Base-by-base conservation (phyloP, 2,329 filamentous ascomycete species). In the Trichoderma harzianum region DNA sequence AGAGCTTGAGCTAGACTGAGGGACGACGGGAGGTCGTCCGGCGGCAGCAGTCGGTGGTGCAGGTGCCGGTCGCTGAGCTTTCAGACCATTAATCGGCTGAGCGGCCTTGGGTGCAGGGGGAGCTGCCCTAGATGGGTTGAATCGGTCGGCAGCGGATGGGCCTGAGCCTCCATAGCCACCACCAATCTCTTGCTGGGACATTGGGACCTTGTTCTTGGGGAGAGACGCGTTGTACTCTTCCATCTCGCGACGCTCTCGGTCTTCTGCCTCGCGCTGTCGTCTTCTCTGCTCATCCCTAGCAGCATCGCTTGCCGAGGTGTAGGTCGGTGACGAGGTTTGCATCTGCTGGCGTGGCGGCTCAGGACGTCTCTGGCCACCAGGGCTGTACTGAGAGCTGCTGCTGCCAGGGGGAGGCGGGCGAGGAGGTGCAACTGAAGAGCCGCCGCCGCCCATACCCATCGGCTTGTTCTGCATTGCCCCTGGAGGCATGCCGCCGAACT, bases 191-290 rank as follows among this genome's bases (percentile, higher is more conserved):
- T 98, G 95, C 80, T 98, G 93, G 36, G 95, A 94, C 75, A 96
- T 78, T 3, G 93, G 93, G 12, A 90, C 84, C 79, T 93, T 93
- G 74, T 88, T 91, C 84, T 97, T 92, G 36, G 94, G 95, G 72
- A 98, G 84, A 28, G 93, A 94, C 43, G 93, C 92, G 80, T 98
- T 97, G 82, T 97, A 98, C 21, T 90, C 93, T 79, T 96, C 94
- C 76, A 93, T 86, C 66, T 97, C 94, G 75, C 91, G 89, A 69
- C 93, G 88, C 69, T 88, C 88, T 77, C 91, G 89, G 76, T 94
- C 91, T 74, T 90, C 88, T 2, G 86, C 84, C 74, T 91, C 88
- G 55, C 84, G 83, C 74, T 86, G 83, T 77, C 89, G 88, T 78
- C 90, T 87, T 39, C 88, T 87, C 76, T 89, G 85, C 73, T 90